phyloP scores from a whole-genome alignment of 768 basidiomycete species.

The Psilocybe cubensis region DNA sequence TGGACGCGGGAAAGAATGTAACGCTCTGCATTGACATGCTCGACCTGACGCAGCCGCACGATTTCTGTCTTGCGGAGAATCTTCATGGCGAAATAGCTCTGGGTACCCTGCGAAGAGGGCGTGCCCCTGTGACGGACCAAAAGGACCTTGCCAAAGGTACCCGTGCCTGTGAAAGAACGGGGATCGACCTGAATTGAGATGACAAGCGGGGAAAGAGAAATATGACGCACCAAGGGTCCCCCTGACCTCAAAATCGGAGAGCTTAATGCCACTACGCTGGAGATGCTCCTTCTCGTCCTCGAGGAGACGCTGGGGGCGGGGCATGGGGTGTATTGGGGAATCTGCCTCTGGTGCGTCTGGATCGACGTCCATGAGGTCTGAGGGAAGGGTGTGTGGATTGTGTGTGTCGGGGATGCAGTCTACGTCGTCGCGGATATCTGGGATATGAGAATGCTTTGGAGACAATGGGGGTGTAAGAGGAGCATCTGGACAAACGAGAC shows the following conservation, averaged over 20 bases:
- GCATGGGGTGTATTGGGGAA: constrained; percentile 19
- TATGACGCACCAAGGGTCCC: constrained; percentile 69
- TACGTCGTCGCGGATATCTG: constrained; percentile 14
- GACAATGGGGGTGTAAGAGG: constrained; percentile 77
- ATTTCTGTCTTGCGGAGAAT: constrained; percentile 86
- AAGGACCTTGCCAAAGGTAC: constrained; percentile 93
- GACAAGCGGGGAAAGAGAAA: constrained; percentile 10
- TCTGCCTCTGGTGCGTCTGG: constrained; percentile 20
- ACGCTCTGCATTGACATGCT: constrained; percentile 97
- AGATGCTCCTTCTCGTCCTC: constrained; percentile 76
- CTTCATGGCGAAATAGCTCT: constrained; percentile 85
- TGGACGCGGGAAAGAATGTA: constrained; percentile 89
- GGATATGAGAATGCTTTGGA: constrained; percentile 39
- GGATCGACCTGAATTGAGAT: not conserved
- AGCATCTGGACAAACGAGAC: constrained; percentile 51
- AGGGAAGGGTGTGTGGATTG: constrained; percentile 6
- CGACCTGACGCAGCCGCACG: constrained; percentile 90
- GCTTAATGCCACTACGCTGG: constrained; percentile 57
- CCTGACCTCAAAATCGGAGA: constrained; percentile 82
- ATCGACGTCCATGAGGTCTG: constrained; percentile 27
- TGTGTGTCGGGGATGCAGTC: constrained; percentile 16
- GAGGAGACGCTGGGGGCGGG: constrained; percentile 58
- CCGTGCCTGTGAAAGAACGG: constrained; percentile 66
- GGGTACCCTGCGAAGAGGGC: constrained; percentile 47
- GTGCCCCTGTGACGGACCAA: constrained; percentile 77